phyloP scores from a whole-genome alignment of 2,329 filamentous ascomycete genomes.

The Westerdykella aurantiaca region DNA sequence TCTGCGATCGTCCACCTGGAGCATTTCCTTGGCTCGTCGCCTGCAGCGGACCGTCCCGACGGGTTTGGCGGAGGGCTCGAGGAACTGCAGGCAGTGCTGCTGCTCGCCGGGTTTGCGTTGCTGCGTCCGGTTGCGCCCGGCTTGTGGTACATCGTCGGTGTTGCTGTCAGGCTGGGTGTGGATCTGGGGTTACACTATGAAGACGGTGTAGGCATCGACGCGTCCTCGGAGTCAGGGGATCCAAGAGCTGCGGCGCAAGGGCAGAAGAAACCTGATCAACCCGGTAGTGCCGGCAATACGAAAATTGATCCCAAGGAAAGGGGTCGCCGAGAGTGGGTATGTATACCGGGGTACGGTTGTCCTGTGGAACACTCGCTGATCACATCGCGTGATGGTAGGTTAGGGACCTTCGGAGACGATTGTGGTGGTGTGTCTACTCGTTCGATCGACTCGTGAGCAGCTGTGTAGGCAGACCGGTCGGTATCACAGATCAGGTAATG shows the following conservation, averaged over 20 bases:
- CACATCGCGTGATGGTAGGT: no score
- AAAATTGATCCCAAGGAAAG: conserved; percentile 52
- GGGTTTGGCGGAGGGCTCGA: conserved; percentile 83
- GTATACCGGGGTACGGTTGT: conserved; percentile 28
- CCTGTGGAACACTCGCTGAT: no score
- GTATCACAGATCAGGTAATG: conserved; percentile 68
- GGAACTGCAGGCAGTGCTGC: conserved; percentile 85
- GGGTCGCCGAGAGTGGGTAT: conserved; percentile 71
- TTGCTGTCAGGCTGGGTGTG: conserved; percentile 82
- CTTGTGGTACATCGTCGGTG: conserved; percentile 94
- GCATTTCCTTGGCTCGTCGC: conserved; percentile 66
- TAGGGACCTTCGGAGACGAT: conserved; percentile 67
- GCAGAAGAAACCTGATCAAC: conserved; percentile 29
- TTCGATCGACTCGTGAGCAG: conserved; percentile 92
- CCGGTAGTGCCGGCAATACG: conserved; percentile 15
- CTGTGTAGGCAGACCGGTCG: conserved; percentile 87
- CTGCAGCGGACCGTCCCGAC: conserved; percentile 49
- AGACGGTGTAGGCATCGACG: conserved; percentile 65
- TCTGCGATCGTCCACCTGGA: conserved; percentile 90
- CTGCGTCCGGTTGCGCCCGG: conserved; percentile 87
- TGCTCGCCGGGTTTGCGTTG: conserved; percentile 86
- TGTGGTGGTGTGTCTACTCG: conserved; percentile 98
- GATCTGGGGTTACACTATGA: conserved; percentile 92
- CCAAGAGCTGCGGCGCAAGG: conserved; percentile 17
- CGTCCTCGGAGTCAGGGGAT: conserved; percentile 31